Conservation (phyloP, 768 basidiomycete genomes). For the Hydnomerulius pinastri region DNA sequence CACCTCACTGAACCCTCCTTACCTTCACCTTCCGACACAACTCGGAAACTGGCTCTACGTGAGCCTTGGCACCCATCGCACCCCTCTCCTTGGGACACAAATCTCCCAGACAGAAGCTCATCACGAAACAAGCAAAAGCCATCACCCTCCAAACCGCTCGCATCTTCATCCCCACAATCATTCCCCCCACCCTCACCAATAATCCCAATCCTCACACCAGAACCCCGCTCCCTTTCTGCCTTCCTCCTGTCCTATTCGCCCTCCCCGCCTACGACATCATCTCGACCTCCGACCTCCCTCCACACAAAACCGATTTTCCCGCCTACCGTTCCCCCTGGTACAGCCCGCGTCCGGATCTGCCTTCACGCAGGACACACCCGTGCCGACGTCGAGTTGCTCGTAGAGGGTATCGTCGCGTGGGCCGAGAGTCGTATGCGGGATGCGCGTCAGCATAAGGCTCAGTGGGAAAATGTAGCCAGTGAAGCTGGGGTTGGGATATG, state of each 20-base stretch:
- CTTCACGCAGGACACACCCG: slow-evolving; percentile 75
- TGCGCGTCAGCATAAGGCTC: background rate
- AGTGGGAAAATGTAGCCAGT: slow-evolving; percentile 15
- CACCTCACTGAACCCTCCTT: slow-evolving; percentile 9
- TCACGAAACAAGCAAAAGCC: background rate
- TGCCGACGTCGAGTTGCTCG: slow-evolving; percentile 62
- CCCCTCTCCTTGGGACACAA: slow-evolving; percentile 9
- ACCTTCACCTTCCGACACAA: background rate
- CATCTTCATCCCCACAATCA: background rate
- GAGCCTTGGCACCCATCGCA: background rate
- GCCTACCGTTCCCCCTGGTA: slow-evolving; percentile 89
- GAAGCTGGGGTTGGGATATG: slow-evolving; percentile 19
- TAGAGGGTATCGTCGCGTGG: slow-evolving; percentile 47
- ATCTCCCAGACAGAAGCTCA: background rate
- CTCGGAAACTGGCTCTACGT: background rate
- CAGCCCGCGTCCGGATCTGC: slow-evolving; percentile 86
- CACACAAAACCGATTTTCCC: slow-evolving; percentile 78
- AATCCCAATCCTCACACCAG: slow-evolving; percentile 77
- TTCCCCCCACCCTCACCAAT: slow-evolving; percentile 63
- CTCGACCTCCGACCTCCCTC: slow-evolving; percentile 39
- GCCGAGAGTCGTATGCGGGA: slow-evolving; percentile 21
- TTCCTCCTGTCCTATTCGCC: slow-evolving; percentile 44
- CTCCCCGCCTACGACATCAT: background rate
- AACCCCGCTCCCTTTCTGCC: slow-evolving; percentile 74
- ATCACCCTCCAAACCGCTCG: background rate